Percentiles rank a stretch among this genome's conserved stretches.
Conservation (phyloP, 2,329 filamentous ascomycete species). For the Colletotrichum incanum region DNA sequence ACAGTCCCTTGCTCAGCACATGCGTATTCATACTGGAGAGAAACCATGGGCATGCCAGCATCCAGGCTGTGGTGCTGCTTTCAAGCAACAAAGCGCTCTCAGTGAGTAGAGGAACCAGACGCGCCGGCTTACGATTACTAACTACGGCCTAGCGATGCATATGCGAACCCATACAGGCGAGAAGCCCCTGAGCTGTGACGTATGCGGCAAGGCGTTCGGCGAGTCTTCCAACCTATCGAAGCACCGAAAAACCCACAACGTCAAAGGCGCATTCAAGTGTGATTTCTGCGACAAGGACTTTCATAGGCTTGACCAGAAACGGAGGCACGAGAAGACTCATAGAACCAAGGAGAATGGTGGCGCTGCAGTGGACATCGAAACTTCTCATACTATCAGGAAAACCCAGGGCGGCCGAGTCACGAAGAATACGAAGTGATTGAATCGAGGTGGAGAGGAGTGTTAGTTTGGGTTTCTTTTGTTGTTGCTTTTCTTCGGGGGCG, state of each 20-base stretch:
- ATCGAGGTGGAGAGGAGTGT: neutral
- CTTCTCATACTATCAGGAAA: conserved; percentile 3
- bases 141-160: conserved; percentile 70
- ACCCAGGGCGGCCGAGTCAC: conserved; percentile 17
- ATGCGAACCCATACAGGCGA: conserved; percentile 76
- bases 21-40: conserved; percentile 76
- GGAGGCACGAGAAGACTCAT: conserved; percentile 64
- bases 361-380: conserved; percentile 28
- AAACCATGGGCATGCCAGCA: conserved; percentile 73
- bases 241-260: conserved; percentile 74
- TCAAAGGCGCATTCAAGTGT: conserved; percentile 67
- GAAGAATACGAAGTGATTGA: conserved; percentile 9
- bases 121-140: conserved; percentile 17
- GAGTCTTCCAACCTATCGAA: conserved; percentile 79
- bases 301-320: conserved; percentile 72
- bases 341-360: conserved; percentile 47
- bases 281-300: conserved; percentile 71
- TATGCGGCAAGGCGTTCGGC: conserved; percentile 73
- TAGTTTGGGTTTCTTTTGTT: neutral
- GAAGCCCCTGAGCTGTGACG: conserved; percentile 73
- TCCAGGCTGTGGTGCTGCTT: conserved; percentile 68
- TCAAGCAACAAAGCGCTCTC: conserved; percentile 78
- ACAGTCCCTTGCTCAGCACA: conserved; percentile 78
- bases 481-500: neutral
- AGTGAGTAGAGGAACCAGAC: conserved; percentile 61